phyloP scores from a whole-genome alignment of 1,139 yeast genomes.

The Geotrichum histeridarum region DNA sequence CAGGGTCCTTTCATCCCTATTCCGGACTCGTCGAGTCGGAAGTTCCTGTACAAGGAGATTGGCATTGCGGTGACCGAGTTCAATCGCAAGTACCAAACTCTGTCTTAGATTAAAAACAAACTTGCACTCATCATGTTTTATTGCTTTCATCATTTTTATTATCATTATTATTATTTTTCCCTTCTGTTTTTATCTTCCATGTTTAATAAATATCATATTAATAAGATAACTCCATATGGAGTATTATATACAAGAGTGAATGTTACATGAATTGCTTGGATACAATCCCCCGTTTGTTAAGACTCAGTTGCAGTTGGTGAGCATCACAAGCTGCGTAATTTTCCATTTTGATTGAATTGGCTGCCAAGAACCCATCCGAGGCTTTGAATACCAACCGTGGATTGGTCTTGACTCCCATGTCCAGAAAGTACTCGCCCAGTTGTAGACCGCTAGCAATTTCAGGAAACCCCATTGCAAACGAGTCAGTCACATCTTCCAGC shows the following conservation, averaged over 20 bases:
- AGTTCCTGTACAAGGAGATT: slow-evolving; percentile 65
- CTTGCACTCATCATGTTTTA: not conserved
- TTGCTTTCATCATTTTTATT: not conserved
- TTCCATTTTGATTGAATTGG: slow-evolving; percentile 16
- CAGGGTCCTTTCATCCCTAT: slow-evolving; percentile 79
- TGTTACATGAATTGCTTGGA: slow-evolving; percentile 7
- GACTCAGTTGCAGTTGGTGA: slow-evolving; percentile 15
- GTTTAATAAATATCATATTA: not conserved
- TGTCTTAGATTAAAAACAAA: slow-evolving; percentile 15
- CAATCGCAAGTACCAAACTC: slow-evolving; percentile 43
- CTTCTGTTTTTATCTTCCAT: not conserved
- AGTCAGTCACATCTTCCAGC: slow-evolving; percentile 9
- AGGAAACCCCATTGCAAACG: slow-evolving; percentile 1
- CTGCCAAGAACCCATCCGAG: slow-evolving; percentile 20
- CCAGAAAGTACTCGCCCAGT: slow-evolving; percentile 15
- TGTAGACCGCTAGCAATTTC: not conserved
- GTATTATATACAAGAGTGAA: not conserved
- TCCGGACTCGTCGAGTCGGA: slow-evolving; percentile 59
- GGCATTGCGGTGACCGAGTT: slow-evolving; percentile 76
- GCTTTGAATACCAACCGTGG: slow-evolving; percentile 18
- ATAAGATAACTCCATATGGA: not conserved
- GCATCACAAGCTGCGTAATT: slow-evolving; percentile 20
- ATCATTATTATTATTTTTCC: not conserved
- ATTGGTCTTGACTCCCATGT: not conserved
- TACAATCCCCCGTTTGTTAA: slow-evolving; percentile 21